Evolutionary conservation across 75 land plant genomes (phyloP), one percentile per base, ranked within the genome.

Genomic region (Ceratopteris richardii): DNA sequence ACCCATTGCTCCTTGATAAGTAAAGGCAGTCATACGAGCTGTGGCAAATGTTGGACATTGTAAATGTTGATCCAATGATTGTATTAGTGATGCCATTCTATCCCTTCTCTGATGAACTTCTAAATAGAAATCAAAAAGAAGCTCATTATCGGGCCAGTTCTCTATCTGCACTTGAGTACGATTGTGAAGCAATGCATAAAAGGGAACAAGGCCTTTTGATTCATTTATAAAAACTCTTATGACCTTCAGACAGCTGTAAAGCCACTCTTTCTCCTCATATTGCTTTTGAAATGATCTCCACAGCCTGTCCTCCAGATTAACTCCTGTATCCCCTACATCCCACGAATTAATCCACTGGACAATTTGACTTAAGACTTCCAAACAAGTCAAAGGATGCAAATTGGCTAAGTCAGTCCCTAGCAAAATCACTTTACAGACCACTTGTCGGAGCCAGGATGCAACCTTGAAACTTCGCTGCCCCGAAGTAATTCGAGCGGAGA

Each of bases 21-120:
- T 89, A 18, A 94, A 78, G 29, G 96, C 65, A 21, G 76, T 51
- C 59, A 83, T 62, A 5, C 99, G 75, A 27, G 74, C 80, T 7
- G 92, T 86, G 51, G 84, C 85, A 81, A 95, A 95, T 33, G 96
- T 72, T 0, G 99, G 99, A 65, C 97, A 90, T 51, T 90, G 99
- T 42, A 95, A 79, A 42, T 95, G 99, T 29, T 90, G 91, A 73
- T 95, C 99, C 57, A 95, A 64, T 85, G 84, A 87, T 57, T 83
- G 83, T 88, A 90, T 95, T 72, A 90, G 87, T 60, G 73, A 73
- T 18, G 99, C 91, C 62, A 95, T 85, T 80, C 80, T 83, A 73
- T 95, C 99, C 51, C 99, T 75, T 62, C 99, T 83, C 44, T 97
- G 76, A 64, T 95, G 99, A 21, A 95, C 78, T 54, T 95, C 99